These are phyloP conservation scores for Monilinia aucupariae DNA, from an alignment of 2,329 filamentous ascomycete species.

Conservation along the genomic window DNA sequence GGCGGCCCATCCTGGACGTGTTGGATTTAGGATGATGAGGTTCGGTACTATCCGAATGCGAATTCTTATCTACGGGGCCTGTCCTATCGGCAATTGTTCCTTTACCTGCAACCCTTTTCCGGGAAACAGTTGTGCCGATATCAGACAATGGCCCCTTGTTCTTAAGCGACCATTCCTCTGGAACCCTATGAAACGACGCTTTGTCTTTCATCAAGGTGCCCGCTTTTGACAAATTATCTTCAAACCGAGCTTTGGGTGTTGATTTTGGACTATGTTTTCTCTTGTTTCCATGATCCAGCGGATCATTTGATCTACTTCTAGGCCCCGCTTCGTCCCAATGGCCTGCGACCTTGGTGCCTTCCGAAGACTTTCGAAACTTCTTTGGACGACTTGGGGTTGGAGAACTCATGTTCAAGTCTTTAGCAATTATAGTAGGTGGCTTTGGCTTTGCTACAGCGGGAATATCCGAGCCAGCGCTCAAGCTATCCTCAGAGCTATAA, in stretches of 20 bases:
- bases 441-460: background rate
- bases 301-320: too few species aligned
- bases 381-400: background rate
- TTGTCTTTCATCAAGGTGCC: background rate
- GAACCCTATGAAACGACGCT: background rate
- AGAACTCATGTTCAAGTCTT: background rate
- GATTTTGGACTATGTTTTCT: too few species aligned
- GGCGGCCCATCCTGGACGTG: background rate
- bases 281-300: background rate
- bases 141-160: background rate
- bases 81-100: background rate
- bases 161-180: background rate
- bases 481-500: background rate
- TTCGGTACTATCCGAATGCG: background rate
- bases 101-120: background rate
- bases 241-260: too few species aligned
- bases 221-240: background rate
- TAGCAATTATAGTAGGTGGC: background rate
- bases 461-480: background rate
- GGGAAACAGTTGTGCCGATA: too few species aligned
- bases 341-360: background rate
- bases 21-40: background rate
- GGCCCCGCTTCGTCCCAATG: background rate
- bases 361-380: background rate
- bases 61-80: background rate